Percentiles rank a stretch among this genome's conserved stretches.
Conservation (phyloP, 2,329 filamentous ascomycete genomes). For the Fusarium euwallaceae region DNA sequence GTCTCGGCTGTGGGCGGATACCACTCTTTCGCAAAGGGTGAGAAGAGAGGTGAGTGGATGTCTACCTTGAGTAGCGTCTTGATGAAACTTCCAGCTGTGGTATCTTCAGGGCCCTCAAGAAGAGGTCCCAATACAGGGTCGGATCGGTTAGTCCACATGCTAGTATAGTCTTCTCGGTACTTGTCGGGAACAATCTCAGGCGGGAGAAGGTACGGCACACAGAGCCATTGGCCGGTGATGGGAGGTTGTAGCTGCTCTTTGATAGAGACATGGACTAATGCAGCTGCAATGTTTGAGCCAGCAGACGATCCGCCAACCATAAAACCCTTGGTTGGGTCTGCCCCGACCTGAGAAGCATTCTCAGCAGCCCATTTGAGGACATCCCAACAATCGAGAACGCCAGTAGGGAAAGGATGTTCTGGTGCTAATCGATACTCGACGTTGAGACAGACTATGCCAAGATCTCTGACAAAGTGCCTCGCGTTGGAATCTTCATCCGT, state of each 20-base stretch:
- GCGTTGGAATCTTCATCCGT: constrained; percentile 7
- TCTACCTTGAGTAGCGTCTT: background rate
- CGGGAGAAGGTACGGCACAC: background rate
- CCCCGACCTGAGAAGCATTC: background rate
- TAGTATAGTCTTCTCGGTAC: background rate
- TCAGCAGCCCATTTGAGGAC: constrained; percentile 5
- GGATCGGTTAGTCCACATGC: background rate
- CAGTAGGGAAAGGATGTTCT: constrained; percentile 1
- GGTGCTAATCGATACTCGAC: constrained; percentile 9
- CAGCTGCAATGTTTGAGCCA: background rate
- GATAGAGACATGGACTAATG: background rate
- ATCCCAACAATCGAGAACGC: constrained; percentile 8
- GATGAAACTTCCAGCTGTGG: background rate
- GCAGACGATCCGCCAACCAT: background rate
- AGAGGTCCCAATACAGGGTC: background rate
- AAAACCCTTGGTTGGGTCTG: background rate
- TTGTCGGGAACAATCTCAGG: background rate
- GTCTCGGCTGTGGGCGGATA: background rate
- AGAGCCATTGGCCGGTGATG: background rate
- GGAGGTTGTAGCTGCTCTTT: background rate
- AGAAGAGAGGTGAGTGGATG: background rate
- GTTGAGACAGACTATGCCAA: background rate
- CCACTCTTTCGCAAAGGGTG: background rate
- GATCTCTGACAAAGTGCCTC: background rate
- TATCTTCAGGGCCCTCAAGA: background rate